These are phyloP conservation scores for Pezicula carpinea DNA, from an alignment of 2,329 filamentous ascomycete genomes.

Conservation along the genomic window DNA sequence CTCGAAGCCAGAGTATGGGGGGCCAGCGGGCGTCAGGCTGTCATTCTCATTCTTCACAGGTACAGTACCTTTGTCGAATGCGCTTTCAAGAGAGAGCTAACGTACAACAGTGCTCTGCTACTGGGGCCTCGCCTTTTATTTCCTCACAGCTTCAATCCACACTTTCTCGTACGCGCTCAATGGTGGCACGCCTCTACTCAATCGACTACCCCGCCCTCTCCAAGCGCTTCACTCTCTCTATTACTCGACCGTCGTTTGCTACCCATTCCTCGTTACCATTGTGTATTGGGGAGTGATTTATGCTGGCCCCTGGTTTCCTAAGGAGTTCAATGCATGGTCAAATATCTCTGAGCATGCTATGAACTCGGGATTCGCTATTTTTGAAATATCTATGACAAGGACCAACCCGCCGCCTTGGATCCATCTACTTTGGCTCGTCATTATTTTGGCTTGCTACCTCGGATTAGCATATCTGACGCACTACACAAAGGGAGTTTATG, in stretches of 20 bases:
- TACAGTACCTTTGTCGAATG: constrained; percentile 39
- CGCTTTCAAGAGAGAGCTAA: not conserved
- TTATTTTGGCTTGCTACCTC: constrained; percentile 70
- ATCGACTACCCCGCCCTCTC: constrained; percentile 54
- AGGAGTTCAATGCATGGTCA: constrained; percentile 52
- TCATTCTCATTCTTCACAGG: constrained; percentile 77
- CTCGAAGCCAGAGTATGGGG: constrained; percentile 33
- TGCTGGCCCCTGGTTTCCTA: constrained; percentile 43
- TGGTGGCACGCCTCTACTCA: constrained; percentile 51
- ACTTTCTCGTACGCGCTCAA: constrained; percentile 60
- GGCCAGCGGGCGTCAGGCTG: constrained; percentile 34
- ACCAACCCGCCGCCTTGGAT: constrained; percentile 59
- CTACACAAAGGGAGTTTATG: constrained; percentile 66
- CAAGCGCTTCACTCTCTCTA: constrained; percentile 61
- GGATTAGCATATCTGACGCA: constrained; percentile 69
- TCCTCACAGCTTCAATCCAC: constrained; percentile 62
- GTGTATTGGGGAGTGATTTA: constrained; percentile 67
- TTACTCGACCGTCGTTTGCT: constrained; percentile 59
- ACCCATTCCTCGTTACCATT: constrained; percentile 64
- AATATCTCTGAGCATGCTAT: constrained; percentile 72
- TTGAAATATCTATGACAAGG: constrained; percentile 67
- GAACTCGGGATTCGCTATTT: constrained; percentile 69
- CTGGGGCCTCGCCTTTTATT: constrained; percentile 81
- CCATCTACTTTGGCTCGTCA: constrained; percentile 61
- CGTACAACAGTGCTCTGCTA: constrained; percentile 46